Base-by-base conservation (phyloP, 768 basidiomycete species). In the Serendipita vermifera region DNA sequence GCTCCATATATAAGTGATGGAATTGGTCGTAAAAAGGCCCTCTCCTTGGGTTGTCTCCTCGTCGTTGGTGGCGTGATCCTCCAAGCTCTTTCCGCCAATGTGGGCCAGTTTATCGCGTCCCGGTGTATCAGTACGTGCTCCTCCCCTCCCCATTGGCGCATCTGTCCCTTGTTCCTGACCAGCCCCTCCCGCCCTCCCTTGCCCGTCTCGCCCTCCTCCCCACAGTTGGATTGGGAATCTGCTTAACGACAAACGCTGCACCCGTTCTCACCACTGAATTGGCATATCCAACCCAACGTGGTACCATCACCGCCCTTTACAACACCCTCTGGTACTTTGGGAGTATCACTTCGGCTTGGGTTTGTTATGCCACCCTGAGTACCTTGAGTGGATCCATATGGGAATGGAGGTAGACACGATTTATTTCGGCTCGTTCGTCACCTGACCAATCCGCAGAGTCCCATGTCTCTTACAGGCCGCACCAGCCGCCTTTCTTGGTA, bases 261-360 rank as follows among this genome's bases (percentile, higher is more conserved):
- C 82, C 82, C 2, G 67, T 83, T 43, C 69, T 83, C 22, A 73
- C 83, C 51, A 77, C 80, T 26, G 83, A 83, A 65, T 68, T 85
- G 13, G 74, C 81, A 3, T 84, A 85, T 67, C 83, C 83, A 27
- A 83, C 83, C 3, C 82, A 84, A 62, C 54, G 70, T 0, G 22
- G 20, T 1, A 26, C 32, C 17, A 38, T 17, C 39, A 55, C 35
- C 14, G 81, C 85, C 2, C 69, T 56, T 39, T 86, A 81, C 67
- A 87, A 87, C 67, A 74, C 82, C 0, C 75, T 74, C 46, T 87
- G 85, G 85, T 87, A 87, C 65, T 62, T 82, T 33, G 85, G 86
- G 5, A 81, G 80, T 59, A 80, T 85, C 57, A 66, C 80, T 33
- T 77, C 73, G 38, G 70, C 73, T 22, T 79, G 77, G 78, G 64